Conservation (phyloP, 345 rosid genomes). For the Erysimum cheiranthoides region DNA sequence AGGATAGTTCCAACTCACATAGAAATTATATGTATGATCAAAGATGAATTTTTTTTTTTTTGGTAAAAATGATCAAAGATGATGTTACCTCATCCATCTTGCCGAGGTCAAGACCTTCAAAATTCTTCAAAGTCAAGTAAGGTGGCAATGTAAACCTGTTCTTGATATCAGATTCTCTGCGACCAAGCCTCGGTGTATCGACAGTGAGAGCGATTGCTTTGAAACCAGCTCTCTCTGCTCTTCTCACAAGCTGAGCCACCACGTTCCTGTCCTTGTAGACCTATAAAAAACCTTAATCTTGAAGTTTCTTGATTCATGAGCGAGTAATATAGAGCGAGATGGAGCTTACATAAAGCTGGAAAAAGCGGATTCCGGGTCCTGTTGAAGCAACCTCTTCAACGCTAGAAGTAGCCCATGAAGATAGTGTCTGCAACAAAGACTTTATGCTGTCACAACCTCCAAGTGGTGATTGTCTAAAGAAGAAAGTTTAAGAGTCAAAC, state of each 20-base stretch:
- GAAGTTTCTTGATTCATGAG: slow-evolving; percentile 14
- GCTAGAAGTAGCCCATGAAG: slow-evolving; percentile 87
- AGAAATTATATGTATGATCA: not conserved
- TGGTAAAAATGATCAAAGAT: not conserved
- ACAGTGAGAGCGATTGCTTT: slow-evolving; percentile 92
- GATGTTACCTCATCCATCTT: slow-evolving; percentile 70
- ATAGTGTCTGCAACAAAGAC: slow-evolving; percentile 59
- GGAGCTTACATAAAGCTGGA: slow-evolving; percentile 81
- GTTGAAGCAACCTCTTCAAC: slow-evolving; percentile 91
- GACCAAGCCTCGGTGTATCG: slow-evolving; percentile 84
- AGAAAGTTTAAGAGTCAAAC: slow-evolving; percentile 41
- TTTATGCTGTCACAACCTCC: not conserved
- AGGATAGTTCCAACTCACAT: not conserved
- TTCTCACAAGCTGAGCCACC: slow-evolving; percentile 76
- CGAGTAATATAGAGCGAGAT: not conserved
- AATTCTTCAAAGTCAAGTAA: slow-evolving; percentile 80
- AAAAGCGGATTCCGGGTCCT: slow-evolving; percentile 81
- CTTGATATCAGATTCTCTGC: slow-evolving; percentile 63
- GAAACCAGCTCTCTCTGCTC: slow-evolving; percentile 87
- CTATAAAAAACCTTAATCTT: slow-evolving; percentile 41
- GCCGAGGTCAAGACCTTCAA: slow-evolving; percentile 85
- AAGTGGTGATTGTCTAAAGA: not conserved
- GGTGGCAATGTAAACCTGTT: slow-evolving; percentile 80
- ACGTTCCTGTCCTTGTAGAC: slow-evolving; percentile 74
- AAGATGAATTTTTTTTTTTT: too few relatives aligned